A percentile compares a stretch with the other conserved stretches of the same genome.
phyloP scores from a whole-genome alignment of 2,329 filamentous ascomycete genomes.

The Apiospora marii region DNA sequence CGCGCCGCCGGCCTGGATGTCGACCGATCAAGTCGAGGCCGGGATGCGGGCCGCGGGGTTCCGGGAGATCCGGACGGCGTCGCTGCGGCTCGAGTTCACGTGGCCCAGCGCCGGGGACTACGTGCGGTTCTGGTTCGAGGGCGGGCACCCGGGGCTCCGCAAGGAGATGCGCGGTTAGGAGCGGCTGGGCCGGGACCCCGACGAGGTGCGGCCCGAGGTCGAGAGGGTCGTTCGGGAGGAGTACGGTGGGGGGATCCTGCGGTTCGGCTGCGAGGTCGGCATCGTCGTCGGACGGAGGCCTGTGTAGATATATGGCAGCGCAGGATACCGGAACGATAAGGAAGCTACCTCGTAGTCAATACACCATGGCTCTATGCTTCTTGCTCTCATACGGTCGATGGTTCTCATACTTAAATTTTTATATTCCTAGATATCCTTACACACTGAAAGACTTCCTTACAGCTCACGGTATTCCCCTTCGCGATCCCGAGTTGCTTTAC shows the following conservation, averaged over 20 bases:
- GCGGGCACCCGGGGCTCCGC: not conserved
- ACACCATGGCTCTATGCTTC: too few species aligned
- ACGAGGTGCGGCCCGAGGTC: not conserved
- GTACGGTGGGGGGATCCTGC: not conserved
- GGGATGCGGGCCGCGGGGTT: constrained; percentile 14
- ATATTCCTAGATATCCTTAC: not conserved
- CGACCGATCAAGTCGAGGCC: not conserved
- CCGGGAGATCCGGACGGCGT: not conserved
- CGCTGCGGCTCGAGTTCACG: not conserved
- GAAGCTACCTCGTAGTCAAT: too few species aligned
- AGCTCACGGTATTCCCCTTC: not conserved
- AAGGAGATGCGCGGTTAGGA: constrained; percentile 6
- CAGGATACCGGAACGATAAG: too few species aligned
- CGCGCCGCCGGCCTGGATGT: not conserved
- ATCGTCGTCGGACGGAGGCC: not conserved
- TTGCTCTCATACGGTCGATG: too few species aligned
- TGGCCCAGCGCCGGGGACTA: constrained; percentile 8
- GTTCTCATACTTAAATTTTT: not conserved
- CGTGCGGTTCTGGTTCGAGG: constrained; percentile 1
- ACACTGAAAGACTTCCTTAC: not conserved
- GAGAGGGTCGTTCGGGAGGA: not conserved
- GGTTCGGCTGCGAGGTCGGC: not conserved
- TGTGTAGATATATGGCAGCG: not conserved
- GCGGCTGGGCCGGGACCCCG: not conserved
- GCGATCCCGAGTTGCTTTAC: not conserved